These are phyloP conservation scores for Chrysopogon serrulatus DNA, from an alignment of 176 grass and related monocot genomes.

Conservation along the genomic window DNA sequence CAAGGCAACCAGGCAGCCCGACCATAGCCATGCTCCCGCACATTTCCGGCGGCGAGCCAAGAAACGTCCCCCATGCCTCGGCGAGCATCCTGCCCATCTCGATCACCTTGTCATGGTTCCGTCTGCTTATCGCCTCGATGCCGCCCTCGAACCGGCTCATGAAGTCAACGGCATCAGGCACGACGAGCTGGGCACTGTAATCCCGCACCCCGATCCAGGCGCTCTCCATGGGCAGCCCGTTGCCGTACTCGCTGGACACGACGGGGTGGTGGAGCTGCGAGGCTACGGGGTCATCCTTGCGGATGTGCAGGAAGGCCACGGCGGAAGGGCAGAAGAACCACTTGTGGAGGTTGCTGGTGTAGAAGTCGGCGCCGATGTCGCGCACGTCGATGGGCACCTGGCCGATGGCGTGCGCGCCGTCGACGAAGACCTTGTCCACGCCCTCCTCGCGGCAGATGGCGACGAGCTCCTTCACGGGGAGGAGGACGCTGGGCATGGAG, in stretches of 20 bases:
- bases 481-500: conserved; percentile 78
- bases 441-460: conserved; percentile 84
- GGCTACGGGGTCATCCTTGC: conserved; percentile 39
- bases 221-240: conserved; percentile 83
- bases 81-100: conserved; percentile 89
- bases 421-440: conserved; percentile 82
- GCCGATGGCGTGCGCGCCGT: conserved; percentile 84
- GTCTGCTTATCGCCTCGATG: conserved; percentile 64
- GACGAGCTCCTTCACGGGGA: conserved; percentile 83
- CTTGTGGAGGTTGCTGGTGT: conserved; percentile 96
- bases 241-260: conserved; percentile 83
- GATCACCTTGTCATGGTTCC: conserved; percentile 86
- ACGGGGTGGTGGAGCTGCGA: conserved; percentile 86
- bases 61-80: conserved; percentile 77
- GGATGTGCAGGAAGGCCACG: conserved; percentile 77
- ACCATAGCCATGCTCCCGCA: conserved; percentile 94
- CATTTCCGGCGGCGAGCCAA: conserved; percentile 80
- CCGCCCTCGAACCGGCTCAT: conserved; percentile 78
- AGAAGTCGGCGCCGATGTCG: conserved; percentile 91
- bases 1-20: conserved; percentile 64
- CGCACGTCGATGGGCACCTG: conserved; percentile 70
- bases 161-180: conserved; percentile 74
- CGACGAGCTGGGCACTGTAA: conserved; percentile 82
- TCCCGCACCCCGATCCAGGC: conserved; percentile 96
- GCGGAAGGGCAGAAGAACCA: conserved; percentile 96